Evolutionary conservation across 2,329 filamentous ascomycete species (phyloP).

Genomic region (Calonectria multiphialidica): DNA sequence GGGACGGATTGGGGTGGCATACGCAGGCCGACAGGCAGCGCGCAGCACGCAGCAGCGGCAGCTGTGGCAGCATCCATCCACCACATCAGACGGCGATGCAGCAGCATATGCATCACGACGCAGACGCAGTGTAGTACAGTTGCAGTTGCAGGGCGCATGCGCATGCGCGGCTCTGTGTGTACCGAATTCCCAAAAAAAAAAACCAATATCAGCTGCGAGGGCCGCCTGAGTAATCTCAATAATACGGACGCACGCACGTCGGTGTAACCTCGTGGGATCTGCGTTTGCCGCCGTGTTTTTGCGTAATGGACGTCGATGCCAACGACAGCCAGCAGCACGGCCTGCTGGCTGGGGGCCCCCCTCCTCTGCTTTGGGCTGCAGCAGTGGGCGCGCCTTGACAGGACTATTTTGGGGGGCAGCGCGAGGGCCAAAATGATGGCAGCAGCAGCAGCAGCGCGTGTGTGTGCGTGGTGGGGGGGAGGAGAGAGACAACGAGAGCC

Average conservation of each 20-base stretch:
- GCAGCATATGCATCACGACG: background rate
- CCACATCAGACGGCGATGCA: background rate
- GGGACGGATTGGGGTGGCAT: background rate
- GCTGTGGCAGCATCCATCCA: background rate
- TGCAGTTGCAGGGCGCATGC: background rate
- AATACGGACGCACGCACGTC: background rate
- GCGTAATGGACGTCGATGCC: background rate
- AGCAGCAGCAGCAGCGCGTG: too few species aligned
- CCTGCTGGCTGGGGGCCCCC: background rate
- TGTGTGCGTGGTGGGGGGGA: too few species aligned
- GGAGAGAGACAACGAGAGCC: background rate
- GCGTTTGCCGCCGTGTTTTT: background rate
- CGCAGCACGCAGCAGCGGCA: background rate
- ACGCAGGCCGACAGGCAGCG: background rate
- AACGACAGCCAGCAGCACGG: background rate
- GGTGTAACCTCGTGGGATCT: slow-evolving; percentile 3
- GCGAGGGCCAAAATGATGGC: too few species aligned
- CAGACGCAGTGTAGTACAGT: background rate
- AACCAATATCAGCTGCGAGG: background rate
- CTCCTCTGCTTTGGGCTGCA: background rate
- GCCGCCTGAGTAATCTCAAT: background rate
- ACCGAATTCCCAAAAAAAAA: too few species aligned
- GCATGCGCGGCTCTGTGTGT: background rate
- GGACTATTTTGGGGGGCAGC: background rate
- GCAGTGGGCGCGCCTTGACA: slow-evolving; percentile 7